A percentile compares a stretch with the other conserved stretches of the same genome.
Conservation (phyloP, 2,329 filamentous ascomycete genomes). For the Cladophialophora bantiana region DNA sequence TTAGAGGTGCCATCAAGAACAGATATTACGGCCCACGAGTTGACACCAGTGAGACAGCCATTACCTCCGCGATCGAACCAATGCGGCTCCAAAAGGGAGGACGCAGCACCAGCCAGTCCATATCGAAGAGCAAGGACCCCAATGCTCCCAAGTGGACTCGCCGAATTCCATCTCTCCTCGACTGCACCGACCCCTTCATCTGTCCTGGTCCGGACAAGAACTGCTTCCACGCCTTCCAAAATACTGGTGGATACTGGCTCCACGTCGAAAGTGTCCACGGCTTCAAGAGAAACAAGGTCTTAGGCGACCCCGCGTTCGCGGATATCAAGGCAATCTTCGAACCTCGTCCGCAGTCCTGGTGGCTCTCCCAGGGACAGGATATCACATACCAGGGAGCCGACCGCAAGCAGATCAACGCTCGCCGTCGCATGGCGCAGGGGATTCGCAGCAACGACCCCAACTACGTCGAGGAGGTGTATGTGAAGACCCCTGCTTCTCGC, state of each 20-base stretch:
- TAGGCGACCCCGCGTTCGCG: conserved; percentile 6
- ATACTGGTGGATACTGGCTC: background rate
- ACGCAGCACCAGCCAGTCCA: background rate
- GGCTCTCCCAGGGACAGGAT: conserved; percentile 15
- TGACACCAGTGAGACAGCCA: background rate
- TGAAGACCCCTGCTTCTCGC: background rate
- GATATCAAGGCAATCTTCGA: background rate
- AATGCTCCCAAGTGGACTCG: conserved; percentile 6
- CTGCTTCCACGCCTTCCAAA: conserved; percentile 21
- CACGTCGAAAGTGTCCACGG: conserved; percentile 6
- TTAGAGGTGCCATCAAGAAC: background rate
- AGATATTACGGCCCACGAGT: background rate
- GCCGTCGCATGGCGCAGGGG: conserved; percentile 26
- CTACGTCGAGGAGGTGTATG: conserved; percentile 29
- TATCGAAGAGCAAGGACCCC: conserved; percentile 4
- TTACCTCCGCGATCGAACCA: background rate
- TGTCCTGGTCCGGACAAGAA: conserved; percentile 3
- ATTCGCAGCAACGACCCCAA: conserved; percentile 14
- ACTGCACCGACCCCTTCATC: conserved; percentile 17
- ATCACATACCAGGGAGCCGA: conserved; percentile 29
- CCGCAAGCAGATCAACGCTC: conserved; percentile 29
- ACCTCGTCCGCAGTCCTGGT: conserved; percentile 12
- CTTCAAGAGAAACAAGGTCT: conserved; percentile 7
- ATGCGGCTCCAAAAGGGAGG: background rate
- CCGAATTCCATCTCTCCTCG: conserved; percentile 9